A percentile compares a stretch with the other conserved stretches of the same genome.
phyloP scores from a whole-genome alignment of 257 asterid species.

The Agastache rugosa region DNA sequence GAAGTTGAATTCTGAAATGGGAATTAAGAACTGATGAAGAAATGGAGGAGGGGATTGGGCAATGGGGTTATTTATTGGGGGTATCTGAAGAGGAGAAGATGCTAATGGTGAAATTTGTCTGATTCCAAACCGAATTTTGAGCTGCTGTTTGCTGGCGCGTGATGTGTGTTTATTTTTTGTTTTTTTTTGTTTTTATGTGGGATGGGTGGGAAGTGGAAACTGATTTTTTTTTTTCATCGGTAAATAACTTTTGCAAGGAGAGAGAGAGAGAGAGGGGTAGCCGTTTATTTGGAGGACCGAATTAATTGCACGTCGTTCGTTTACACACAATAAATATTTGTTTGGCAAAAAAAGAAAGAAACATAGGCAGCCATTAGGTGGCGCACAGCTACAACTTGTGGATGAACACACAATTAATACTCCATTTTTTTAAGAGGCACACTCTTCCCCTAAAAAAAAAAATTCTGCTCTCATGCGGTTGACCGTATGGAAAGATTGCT shows the following conservation, averaged over 20 bases:
- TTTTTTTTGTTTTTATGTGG: no score
- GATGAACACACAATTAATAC: background rate
- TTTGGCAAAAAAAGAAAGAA: background rate
- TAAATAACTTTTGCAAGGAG: background rate
- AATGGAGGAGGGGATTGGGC: constrained; percentile 20
- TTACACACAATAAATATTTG: background rate
- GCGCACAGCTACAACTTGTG: background rate
- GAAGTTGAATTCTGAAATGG: constrained; percentile 3
- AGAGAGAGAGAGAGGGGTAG: background rate
- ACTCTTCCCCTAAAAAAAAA: no score
- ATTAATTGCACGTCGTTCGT: background rate
- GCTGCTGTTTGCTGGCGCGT: constrained; percentile 26
- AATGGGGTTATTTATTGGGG: constrained; percentile 18
- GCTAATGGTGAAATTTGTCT: constrained; percentile 40
- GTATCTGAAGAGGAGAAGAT: constrained; percentile 34
- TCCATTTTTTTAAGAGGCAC: no score
- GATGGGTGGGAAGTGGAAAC: background rate
- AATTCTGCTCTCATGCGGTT: no score
- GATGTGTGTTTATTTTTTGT: background rate
- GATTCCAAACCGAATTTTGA: constrained; percentile 31
- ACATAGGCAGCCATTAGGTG: background rate
- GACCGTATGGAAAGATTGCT: no score
- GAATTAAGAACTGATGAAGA: background rate
- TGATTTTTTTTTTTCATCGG: background rate
- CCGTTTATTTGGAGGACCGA: constrained; percentile 7